phyloP scores from a whole-genome alignment of 352 stramenopile genomes.

The Globisporangium alternatum region DNA sequence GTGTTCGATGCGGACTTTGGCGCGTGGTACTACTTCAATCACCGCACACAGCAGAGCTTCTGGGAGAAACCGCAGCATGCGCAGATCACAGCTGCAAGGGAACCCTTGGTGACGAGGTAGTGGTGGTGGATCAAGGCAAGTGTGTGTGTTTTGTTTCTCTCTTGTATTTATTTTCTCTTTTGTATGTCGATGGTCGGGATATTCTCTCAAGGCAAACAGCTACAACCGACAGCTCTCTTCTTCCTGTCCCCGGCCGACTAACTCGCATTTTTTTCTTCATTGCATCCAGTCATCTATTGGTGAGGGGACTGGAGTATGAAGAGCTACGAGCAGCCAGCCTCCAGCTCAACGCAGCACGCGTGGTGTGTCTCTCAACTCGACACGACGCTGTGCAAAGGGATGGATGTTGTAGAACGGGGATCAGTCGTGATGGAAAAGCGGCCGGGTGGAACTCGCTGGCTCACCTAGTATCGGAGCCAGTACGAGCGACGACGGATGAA shows the following conservation, averaged over 20 bases:
- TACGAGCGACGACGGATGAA: slow-evolving; percentile 99
- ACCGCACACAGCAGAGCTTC: slow-evolving; percentile 45
- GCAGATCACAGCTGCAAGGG: slow-evolving; percentile 13
- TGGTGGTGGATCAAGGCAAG: neutral
- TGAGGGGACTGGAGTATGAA: slow-evolving; percentile 11
- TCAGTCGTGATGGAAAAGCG: neutral
- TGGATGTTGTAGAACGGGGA: neutral
- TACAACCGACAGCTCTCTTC: neutral
- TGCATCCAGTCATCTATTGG: slow-evolving; percentile 13
- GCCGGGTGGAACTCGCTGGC: neutral
- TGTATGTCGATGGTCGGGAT: slow-evolving; percentile 14
- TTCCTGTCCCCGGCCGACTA: neutral
- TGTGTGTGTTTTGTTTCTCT: slow-evolving; percentile 19
- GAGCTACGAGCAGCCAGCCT: neutral
- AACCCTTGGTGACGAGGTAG: neutral
- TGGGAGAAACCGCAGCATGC: slow-evolving; percentile 43
- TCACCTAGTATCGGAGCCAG: slow-evolving; percentile 92
- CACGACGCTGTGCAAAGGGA: neutral
- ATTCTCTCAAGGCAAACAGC: slow-evolving; percentile 5
- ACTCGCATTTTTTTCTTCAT: neutral
- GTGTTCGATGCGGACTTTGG: slow-evolving; percentile 37
- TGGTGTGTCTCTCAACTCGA: neutral
- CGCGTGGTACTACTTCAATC: slow-evolving; percentile 59
- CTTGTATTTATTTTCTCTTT: slow-evolving; percentile 26
- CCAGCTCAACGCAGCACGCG: neutral